Evolutionary conservation across 805 yeast genomes (phyloP).

Genomic region (Candida piceae): DNA sequence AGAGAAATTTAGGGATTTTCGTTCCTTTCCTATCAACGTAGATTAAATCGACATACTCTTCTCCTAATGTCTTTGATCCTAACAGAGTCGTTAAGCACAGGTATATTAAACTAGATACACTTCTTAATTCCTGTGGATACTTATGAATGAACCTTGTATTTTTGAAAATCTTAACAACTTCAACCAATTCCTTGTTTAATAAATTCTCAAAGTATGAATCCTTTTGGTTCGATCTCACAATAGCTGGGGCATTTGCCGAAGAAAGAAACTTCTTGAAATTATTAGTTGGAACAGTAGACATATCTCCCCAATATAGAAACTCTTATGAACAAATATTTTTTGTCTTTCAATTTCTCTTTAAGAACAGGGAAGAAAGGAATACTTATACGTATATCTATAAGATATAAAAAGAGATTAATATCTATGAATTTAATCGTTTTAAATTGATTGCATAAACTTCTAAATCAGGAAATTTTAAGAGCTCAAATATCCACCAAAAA

Average conservation of each 20-base stretch:
- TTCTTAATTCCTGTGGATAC: slow-evolving; percentile 57
- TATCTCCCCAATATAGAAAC: no score
- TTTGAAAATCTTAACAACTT: slow-evolving; percentile 47
- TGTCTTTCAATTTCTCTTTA: no score
- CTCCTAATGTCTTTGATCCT: slow-evolving; percentile 84
- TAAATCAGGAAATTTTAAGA: slow-evolving; percentile 1
- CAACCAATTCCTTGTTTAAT: slow-evolving; percentile 50
- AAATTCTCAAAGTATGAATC: slow-evolving; percentile 67
- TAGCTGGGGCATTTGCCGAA: slow-evolving; percentile 83
- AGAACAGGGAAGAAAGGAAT: no score
- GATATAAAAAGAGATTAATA: no score
- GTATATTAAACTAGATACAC: slow-evolving; percentile 56
- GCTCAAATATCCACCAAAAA: background rate
- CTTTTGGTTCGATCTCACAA: slow-evolving; percentile 89
- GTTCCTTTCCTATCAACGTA: slow-evolving; percentile 55
- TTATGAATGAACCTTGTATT: slow-evolving; percentile 63
- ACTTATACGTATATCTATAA: no score
- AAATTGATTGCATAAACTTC: background rate
- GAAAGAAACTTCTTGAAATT: slow-evolving; percentile 35
- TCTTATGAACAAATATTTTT: no score
- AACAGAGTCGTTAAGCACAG: slow-evolving; percentile 68
- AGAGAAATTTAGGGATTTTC: slow-evolving; percentile 37
- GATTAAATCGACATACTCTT: slow-evolving; percentile 82
- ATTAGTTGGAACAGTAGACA: background rate
- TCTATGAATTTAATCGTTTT: no score